A percentile compares a stretch with the other conserved stretches of the same genome.
These are phyloP conservation scores for Strombidium stylifer DNA, from an alignment of 73 alveolate genomes.

Conservation along the genomic window DNA sequence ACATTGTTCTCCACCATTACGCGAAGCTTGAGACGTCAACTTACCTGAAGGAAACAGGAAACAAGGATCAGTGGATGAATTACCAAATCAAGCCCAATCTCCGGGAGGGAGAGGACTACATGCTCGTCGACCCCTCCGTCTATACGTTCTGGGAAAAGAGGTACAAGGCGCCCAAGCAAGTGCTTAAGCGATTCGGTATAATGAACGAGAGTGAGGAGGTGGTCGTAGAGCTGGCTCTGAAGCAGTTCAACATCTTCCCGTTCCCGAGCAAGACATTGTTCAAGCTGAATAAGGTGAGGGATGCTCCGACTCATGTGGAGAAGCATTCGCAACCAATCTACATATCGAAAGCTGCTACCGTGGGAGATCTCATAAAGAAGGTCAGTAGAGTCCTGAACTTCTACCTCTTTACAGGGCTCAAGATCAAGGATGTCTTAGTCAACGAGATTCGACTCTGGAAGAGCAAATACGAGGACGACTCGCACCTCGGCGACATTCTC, in stretches of 20 bases:
- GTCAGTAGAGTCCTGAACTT: slow-evolving; percentile 13
- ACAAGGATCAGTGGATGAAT: slow-evolving; percentile 23
- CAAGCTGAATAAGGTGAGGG: slow-evolving; percentile 1
- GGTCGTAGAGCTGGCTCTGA: slow-evolving; percentile 53
- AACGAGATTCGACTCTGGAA: slow-evolving; percentile 46
- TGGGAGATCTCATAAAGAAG: slow-evolving; percentile 25
- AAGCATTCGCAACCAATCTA: not conserved
- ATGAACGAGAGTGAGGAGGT: slow-evolving; percentile 30
- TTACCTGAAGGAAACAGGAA: not conserved
- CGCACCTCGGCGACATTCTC: slow-evolving; percentile 12
- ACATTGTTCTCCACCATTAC: slow-evolving; percentile 6
- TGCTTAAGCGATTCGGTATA: too few relatives aligned
- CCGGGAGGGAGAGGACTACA: slow-evolving; percentile 42
- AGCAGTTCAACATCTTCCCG: slow-evolving; percentile 7
- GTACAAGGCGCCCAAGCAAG: slow-evolving; percentile 32
- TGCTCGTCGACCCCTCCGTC: slow-evolving; percentile 32
- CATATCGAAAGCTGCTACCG: slow-evolving; percentile 38
- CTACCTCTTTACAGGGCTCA: slow-evolving; percentile 3
- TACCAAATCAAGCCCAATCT: slow-evolving; percentile 21
- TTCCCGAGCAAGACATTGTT: slow-evolving; percentile 23
- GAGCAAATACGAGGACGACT: not conserved
- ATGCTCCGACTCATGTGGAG: too few relatives aligned
- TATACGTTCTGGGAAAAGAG: slow-evolving; percentile 29
- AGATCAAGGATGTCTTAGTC: not conserved
- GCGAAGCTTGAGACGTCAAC: not conserved